phyloP scores from a whole-genome alignment of 495 filamentous ascomycete genomes.

The Choiromyces venosus region DNA sequence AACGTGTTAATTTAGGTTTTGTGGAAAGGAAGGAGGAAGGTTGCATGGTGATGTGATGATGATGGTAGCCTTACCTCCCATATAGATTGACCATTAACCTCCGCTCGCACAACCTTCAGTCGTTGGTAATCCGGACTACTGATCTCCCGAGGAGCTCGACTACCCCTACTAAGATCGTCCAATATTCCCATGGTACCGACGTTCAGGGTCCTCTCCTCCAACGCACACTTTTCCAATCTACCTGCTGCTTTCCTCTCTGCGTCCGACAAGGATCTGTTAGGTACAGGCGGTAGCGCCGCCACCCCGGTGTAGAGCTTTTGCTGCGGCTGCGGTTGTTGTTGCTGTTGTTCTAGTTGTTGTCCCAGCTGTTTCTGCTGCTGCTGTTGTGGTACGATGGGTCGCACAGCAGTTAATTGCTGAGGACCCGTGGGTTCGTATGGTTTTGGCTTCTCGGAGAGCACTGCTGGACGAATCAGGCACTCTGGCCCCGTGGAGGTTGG shows the following conservation, averaged over 20 bases:
- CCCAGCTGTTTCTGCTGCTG: too few species aligned
- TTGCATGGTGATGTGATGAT: slow-evolving; percentile 2
- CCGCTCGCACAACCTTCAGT: slow-evolving; percentile 29
- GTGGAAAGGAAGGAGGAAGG: neutral
- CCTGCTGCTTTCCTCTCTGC: neutral
- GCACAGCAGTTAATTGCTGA: neutral
- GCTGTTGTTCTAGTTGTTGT: neutral
- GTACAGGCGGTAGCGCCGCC: neutral
- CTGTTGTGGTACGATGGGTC: neutral
- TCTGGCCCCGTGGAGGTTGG: neutral
- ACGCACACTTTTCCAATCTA: neutral
- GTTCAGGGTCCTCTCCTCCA: neutral
- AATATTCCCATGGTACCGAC: neutral
- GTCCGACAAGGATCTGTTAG: neutral
- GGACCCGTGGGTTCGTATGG: neutral
- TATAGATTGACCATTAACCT: slow-evolving; percentile 29
- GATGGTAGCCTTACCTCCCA: slow-evolving; percentile 23
- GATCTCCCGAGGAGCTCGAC: slow-evolving; percentile 14
- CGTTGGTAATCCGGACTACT: slow-evolving; percentile 19
- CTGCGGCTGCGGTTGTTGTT: neutral
- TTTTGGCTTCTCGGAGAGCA: neutral
- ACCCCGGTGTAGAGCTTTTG: neutral
- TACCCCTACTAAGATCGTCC: neutral
- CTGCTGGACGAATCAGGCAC: neutral
- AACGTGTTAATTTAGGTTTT: neutral